phyloP scores from a whole-genome alignment of 2,329 filamentous ascomycete genomes.

The Fusarium azukiicola region DNA sequence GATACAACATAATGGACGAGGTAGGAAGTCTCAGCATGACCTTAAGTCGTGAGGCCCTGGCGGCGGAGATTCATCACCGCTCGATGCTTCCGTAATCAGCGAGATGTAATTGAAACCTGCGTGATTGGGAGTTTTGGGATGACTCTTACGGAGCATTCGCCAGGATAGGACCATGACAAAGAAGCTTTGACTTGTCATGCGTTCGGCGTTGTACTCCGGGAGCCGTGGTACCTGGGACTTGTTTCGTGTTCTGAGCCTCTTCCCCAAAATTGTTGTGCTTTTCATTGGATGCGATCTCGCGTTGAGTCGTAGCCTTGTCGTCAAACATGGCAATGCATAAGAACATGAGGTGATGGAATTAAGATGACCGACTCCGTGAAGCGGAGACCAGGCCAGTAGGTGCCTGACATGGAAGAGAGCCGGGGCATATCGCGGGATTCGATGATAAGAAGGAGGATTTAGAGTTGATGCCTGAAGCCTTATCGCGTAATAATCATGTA shows the following conservation, averaged over 20 bases:
- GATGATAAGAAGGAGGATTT: background rate
- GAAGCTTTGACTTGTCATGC: background rate
- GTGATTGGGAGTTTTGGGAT: background rate
- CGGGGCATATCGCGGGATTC: no score
- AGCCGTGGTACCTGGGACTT: background rate
- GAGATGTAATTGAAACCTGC: background rate
- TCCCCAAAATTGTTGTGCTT: background rate
- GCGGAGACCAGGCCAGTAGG: background rate
- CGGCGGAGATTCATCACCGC: background rate
- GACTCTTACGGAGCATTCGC: background rate
- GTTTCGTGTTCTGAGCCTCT: background rate
- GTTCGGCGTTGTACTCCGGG: background rate
- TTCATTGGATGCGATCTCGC: background rate
- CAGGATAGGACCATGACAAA: background rate
- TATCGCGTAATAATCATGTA: no score
- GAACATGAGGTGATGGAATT: background rate
- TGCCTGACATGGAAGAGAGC: background rate
- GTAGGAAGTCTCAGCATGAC: background rate
- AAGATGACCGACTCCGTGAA: background rate
- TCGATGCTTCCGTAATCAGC: background rate
- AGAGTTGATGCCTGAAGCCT: background rate
- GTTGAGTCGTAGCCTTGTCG: background rate
- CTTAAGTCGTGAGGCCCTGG: background rate
- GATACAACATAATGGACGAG: background rate
- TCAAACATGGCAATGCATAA: background rate